These are phyloP conservation scores for Tagetes erecta DNA, from an alignment of 129 eudicot genomes.

Conservation along the genomic window DNA sequence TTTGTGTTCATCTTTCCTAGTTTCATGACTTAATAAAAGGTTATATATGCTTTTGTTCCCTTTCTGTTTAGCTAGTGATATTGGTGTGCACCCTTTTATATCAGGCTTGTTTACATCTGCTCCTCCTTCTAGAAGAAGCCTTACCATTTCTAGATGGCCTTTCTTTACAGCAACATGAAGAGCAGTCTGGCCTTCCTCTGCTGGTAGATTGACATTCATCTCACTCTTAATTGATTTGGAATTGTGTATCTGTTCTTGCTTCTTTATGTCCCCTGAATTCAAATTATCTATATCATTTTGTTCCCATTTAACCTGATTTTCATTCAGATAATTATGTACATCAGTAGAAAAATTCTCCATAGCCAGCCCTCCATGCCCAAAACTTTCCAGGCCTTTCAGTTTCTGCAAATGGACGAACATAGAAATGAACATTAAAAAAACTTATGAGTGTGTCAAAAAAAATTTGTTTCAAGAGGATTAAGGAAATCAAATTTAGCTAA, in stretches of 20 bases:
- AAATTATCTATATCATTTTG: conserved; percentile 23
- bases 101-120: conserved; percentile 48
- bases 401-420: conserved; percentile 42
- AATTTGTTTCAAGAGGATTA: background rate
- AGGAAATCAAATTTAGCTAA: conserved; percentile 5
- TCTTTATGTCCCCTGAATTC: conserved; percentile 27
- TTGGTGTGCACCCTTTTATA: conserved; percentile 51
- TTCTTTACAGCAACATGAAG: conserved; percentile 53
- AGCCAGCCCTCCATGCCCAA: conserved; percentile 36
- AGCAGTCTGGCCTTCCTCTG: conserved; percentile 53
- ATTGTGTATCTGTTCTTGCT: conserved; percentile 23
- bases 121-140: conserved; percentile 49
- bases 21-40: conserved; percentile 41
- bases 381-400: conserved; percentile 53
- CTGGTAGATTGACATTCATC: conserved; percentile 37
- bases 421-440: background rate
- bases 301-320: conserved; percentile 33
- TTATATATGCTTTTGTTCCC: conserved; percentile 50
- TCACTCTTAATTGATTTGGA: conserved; percentile 20
- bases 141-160: conserved; percentile 52
- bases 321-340: conserved; percentile 22
- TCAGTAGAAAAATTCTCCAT: conserved; percentile 30
- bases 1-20: conserved; percentile 43
- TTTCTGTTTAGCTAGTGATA: conserved; percentile 46
- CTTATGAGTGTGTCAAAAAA: background rate